Percentiles rank a stretch among this genome's conserved stretches.
phyloP scores from a whole-genome alignment of 192 early-diverging fungal species.

The Spinellus fusiger region DNA sequence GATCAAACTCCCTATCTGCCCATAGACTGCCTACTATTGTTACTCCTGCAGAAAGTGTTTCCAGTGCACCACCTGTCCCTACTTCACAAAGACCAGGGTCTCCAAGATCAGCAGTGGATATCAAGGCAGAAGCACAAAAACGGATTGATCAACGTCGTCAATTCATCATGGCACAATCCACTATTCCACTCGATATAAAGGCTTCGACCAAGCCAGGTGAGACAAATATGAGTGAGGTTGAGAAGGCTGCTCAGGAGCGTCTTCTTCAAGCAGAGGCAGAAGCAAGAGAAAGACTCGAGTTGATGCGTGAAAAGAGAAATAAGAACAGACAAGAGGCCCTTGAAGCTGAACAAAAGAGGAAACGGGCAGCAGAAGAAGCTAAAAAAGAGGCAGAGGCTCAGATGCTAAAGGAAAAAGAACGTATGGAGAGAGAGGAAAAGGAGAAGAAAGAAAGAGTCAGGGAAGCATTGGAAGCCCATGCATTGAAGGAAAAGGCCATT shows the following conservation, averaged over 20 bases:
- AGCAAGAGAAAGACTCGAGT: constrained; percentile 29
- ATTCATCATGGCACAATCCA: constrained; percentile 6
- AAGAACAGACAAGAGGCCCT: constrained; percentile 29
- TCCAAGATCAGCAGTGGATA: constrained; percentile 41
- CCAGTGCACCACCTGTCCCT: constrained; percentile 22
- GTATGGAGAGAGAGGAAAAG: constrained; percentile 28
- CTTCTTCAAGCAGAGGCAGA: constrained; percentile 40
- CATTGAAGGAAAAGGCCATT: constrained; percentile 14
- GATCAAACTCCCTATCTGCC: neutral
- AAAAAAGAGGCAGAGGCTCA: constrained; percentile 20
- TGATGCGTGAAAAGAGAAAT: constrained; percentile 22
- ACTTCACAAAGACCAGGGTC: constrained; percentile 21
- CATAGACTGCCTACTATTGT: neutral
- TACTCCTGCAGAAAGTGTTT: neutral
- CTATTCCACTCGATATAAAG: neutral
- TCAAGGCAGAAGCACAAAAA: constrained; percentile 47
- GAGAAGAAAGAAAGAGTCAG: constrained; percentile 8
- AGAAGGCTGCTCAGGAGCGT: constrained; percentile 30
- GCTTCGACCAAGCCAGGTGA: neutral
- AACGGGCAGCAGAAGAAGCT: constrained; percentile 16
- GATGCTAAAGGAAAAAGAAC: constrained; percentile 32
- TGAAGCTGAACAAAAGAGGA: constrained; percentile 27
- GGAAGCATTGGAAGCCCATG: constrained; percentile 4
- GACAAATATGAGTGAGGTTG: constrained; percentile 14
- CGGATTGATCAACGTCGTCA: constrained; percentile 36